Percentiles rank a stretch among this genome's conserved stretches.
Evolutionary conservation across 2,329 filamentous ascomycete genomes (phyloP).

Genomic region (Pyricularia sp.): DNA sequence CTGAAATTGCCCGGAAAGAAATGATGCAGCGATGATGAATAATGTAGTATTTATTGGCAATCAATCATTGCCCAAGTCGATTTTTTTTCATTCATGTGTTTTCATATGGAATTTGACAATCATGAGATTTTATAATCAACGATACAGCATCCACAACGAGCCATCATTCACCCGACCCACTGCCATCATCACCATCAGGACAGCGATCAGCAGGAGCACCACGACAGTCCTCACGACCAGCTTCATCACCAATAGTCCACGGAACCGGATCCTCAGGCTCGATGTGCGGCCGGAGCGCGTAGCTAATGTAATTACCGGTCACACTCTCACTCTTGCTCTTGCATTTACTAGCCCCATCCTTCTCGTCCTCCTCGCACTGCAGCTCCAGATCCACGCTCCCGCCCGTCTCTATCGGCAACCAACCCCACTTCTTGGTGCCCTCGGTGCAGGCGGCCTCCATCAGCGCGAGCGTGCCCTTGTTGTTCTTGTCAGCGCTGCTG

Average conservation of each 20-base stretch:
- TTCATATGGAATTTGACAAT: background rate
- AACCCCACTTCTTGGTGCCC: background rate
- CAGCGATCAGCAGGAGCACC: background rate
- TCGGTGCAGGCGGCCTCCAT: background rate
- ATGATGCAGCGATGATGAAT: slow-evolving; percentile 21
- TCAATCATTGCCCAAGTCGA: background rate
- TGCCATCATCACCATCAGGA: background rate
- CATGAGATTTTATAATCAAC: background rate
- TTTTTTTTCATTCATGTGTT: background rate
- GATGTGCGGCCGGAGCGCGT: background rate
- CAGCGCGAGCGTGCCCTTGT: background rate
- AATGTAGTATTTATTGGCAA: background rate
- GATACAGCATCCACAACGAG: background rate
- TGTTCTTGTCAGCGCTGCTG: too few relatives aligned
- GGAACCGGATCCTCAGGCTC: background rate
- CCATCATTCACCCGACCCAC: background rate
- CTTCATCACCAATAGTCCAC: background rate
- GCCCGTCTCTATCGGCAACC: background rate
- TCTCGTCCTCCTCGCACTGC: background rate
- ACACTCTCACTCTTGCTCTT: background rate
- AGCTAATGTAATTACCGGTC: background rate
- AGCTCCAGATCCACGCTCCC: background rate
- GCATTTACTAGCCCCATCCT: background rate
- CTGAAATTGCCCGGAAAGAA: slow-evolving; percentile 66
- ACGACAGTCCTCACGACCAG: too few relatives aligned